These are phyloP conservation scores for Lotmaria passim DNA, from an alignment of 208 protist species.

Conservation along the genomic window DNA sequence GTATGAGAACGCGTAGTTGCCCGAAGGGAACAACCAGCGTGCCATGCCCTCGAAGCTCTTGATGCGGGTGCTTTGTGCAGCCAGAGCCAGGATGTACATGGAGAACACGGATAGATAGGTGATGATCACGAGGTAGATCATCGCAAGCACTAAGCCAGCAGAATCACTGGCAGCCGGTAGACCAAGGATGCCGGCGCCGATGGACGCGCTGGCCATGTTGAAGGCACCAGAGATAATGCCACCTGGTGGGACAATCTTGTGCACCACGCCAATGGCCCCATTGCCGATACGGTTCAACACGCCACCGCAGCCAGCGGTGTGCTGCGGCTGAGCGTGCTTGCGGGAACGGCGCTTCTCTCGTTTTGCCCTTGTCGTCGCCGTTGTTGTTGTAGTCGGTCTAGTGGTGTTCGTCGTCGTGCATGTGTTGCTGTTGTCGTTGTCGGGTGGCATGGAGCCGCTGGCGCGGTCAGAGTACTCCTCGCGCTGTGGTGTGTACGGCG, in stretches of 20 bases:
- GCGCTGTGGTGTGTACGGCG: not conserved
- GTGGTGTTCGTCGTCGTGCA: not conserved
- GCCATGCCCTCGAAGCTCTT: conserved; percentile 52
- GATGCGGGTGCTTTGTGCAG: conserved; percentile 38
- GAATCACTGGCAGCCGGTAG: conserved; percentile 47
- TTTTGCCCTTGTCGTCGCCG: not conserved
- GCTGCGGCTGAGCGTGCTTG: not conserved
- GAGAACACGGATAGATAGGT: conserved; percentile 47
- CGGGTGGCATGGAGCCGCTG: not conserved
- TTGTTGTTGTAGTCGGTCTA: not conserved
- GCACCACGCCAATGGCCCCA: not conserved
- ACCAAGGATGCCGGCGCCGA: conserved; percentile 49
- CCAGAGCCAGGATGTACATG: conserved; percentile 47
- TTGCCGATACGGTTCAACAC: not conserved
- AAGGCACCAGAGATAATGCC: conserved; percentile 41
- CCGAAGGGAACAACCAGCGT: conserved; percentile 33
- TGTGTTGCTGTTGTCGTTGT: not conserved
- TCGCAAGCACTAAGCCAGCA: conserved; percentile 38
- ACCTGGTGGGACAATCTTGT: conserved; percentile 36
- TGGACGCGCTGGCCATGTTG: conserved; percentile 41
- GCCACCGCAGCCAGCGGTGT: conserved; percentile 1
- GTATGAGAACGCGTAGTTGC: conserved; percentile 41
- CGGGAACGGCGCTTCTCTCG: not conserved
- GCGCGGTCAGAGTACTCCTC: conserved; percentile 12
- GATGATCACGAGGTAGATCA: conserved; percentile 41